Evolutionary conservation across 495 filamentous ascomycete species (phyloP), one percentile per base, ranked within the genome.

Genomic region (Aspergillus diversus): DNA sequence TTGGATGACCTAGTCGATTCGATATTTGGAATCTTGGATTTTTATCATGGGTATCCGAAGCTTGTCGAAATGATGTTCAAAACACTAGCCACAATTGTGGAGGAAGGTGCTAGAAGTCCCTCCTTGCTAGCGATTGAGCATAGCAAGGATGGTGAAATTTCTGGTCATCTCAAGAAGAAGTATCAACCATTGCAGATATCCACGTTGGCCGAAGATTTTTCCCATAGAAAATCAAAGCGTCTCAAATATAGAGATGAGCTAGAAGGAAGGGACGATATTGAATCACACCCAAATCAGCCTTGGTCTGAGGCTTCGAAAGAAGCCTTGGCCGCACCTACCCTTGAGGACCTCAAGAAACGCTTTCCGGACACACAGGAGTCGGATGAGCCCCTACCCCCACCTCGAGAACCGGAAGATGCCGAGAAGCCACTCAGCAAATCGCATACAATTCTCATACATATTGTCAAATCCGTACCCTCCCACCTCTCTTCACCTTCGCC

Each of bases 1-100:
- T 77, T 99, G 21, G 96, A 98, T 66, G 95, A 99, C 71, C 84
- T 96, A 15, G 86, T 98, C 0, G 88, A 86, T 8, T 92, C 90
- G 4, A 91, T 98, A 27, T 97, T 99, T 68, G 90, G 89, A 0
- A 92, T 95, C 4, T 73, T 99, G 35, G 93, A 97, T 63, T 87
- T 90, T 62, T 98, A 92, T 67, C 96, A 99, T 73, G 95, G 95
- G 5, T 98, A 98, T 71, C 89, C 92, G 1, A 81, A 84, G 37
- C 86, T 98, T 42, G 92, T 96, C 0, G 91, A 96, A 69, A 82
- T 87, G 63, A 81, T 99, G 39, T 98, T 97, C 74, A 80, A 86
- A 17, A 92, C 94, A 0, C 75, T 99, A 8, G 84, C 83, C 34
- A 88, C 89, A 39, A 86, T 97, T 48, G 92, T 94, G 15, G 87